Conservation (phyloP, 805 yeast genomes). For the Yarrowia keelungensis region DNA sequence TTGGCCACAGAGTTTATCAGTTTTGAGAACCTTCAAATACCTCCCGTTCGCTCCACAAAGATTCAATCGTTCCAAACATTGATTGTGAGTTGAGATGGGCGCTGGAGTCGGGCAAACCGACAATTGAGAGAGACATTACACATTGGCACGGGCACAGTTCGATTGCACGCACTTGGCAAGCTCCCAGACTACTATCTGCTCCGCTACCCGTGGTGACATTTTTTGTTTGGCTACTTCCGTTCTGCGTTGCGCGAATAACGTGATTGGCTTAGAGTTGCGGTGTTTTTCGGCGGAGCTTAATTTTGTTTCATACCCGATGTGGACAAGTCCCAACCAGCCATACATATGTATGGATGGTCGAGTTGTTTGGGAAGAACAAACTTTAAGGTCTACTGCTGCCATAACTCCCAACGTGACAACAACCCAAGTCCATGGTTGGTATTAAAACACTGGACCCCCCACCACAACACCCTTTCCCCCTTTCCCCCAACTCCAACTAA, state of each 20-base stretch:
- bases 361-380: constrained; percentile 1
- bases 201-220: not conserved
- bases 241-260: constrained; percentile 37
- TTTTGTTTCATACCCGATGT: constrained; percentile 31
- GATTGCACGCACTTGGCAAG: not conserved
- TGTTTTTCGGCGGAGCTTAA: constrained; percentile 38
- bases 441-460: constrained; percentile 14
- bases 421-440: not conserved
- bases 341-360: constrained; percentile 32
- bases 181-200: too few species aligned
- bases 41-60: constrained; percentile 15
- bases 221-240: constrained; percentile 16
- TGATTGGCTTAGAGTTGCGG: constrained; percentile 39
- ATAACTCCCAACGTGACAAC: constrained; percentile 33
- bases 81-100: constrained; percentile 22
- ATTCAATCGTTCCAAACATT: constrained; percentile 31
- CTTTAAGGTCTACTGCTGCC: not conserved
- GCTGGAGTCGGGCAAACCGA: not conserved
- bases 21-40: constrained; percentile 23
- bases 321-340: constrained; percentile 35
- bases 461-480: not conserved
- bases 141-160: not conserved
- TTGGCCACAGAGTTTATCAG: constrained; percentile 35
- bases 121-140: constrained; percentile 9
- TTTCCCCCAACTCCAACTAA: constrained; percentile 12